phyloP scores from a whole-genome alignment of 441 rosid genomes.

The Gossypium schwendimanii region DNA sequence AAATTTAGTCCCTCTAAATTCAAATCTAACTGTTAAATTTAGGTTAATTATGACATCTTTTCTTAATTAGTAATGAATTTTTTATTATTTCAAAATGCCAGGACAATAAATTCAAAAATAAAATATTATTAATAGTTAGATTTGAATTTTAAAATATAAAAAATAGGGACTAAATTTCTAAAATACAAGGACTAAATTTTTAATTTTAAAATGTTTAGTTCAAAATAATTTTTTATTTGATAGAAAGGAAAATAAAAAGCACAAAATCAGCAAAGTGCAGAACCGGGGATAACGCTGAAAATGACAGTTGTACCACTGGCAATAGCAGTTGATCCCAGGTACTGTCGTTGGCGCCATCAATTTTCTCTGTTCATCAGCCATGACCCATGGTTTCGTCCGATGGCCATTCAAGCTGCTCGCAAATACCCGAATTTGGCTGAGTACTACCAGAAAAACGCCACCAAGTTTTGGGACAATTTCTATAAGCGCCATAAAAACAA shows the following conservation, averaged over 20 bases:
- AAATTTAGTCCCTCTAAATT: too few relatives aligned
- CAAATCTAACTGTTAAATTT: too few relatives aligned
- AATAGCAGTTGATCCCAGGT: background rate
- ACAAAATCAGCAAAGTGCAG: slow-evolving; percentile 8
- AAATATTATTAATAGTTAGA: too few relatives aligned
- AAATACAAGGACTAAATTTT: too few relatives aligned
- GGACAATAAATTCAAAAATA: rapidly evolving
- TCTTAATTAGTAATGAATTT: too few relatives aligned
- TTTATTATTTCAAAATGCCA: too few relatives aligned
- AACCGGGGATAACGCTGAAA: background rate
- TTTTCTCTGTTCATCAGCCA: background rate
- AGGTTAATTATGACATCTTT: too few relatives aligned
- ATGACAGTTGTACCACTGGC: background rate
- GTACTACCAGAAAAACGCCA: slow-evolving; percentile 21
- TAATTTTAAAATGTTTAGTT: too few relatives aligned
- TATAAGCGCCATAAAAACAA: slow-evolving; percentile 29
- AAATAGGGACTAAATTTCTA: too few relatives aligned
- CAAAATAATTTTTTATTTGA: too few relatives aligned
- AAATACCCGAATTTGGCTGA: slow-evolving; percentile 5
- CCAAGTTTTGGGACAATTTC: slow-evolving; percentile 31
- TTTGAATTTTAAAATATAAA: too few relatives aligned
- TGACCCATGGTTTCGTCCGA: background rate
- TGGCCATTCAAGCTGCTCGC: background rate
- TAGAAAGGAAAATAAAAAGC: too few relatives aligned
- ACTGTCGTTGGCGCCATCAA: background rate